A percentile compares a stretch with the other conserved stretches of the same genome.
Evolutionary conservation across 805 yeast genomes (phyloP).

Genomic region (Saccharomycopsis javanensis): DNA sequence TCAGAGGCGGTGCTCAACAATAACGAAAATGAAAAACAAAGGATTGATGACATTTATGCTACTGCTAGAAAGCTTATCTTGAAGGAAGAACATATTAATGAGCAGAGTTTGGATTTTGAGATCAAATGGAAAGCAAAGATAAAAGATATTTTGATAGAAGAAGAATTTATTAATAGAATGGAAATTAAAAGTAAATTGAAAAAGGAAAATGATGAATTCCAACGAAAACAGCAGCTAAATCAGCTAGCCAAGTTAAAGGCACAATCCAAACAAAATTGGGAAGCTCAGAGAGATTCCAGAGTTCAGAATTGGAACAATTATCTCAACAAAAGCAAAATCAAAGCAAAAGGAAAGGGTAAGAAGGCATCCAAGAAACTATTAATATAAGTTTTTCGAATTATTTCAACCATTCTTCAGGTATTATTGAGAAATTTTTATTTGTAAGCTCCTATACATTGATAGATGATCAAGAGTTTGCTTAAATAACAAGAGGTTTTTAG

Average conservation of each 20-base stretch:
- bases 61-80: slow-evolving; percentile 34
- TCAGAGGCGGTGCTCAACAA: slow-evolving; percentile 38
- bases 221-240: slow-evolving; percentile 25
- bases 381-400: not conserved
- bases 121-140: slow-evolving; percentile 35
- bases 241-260: slow-evolving; percentile 28
- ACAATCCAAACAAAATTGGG: slow-evolving; percentile 46
- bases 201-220: slow-evolving; percentile 31
- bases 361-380: slow-evolving; percentile 4
- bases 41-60: slow-evolving; percentile 36
- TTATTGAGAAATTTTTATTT: too few species aligned
- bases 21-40: slow-evolving; percentile 28
- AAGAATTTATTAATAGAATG: slow-evolving; percentile 35
- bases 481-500: too few species aligned
- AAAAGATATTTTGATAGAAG: slow-evolving; percentile 35
- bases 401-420: too few species aligned
- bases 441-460: too few species aligned
- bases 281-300: slow-evolving; percentile 45
- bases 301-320: slow-evolving; percentile 53
- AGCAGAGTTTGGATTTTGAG: slow-evolving; percentile 31
- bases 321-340: slow-evolving; percentile 34
- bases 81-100: slow-evolving; percentile 28
- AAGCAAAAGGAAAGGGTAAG: slow-evolving; percentile 32
- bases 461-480: too few species aligned
- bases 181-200: slow-evolving; percentile 33